These are phyloP conservation scores for Euphorbia schlechtendalii DNA, from an alignment of 441 rosid genomes.

Conservation along the genomic window DNA sequence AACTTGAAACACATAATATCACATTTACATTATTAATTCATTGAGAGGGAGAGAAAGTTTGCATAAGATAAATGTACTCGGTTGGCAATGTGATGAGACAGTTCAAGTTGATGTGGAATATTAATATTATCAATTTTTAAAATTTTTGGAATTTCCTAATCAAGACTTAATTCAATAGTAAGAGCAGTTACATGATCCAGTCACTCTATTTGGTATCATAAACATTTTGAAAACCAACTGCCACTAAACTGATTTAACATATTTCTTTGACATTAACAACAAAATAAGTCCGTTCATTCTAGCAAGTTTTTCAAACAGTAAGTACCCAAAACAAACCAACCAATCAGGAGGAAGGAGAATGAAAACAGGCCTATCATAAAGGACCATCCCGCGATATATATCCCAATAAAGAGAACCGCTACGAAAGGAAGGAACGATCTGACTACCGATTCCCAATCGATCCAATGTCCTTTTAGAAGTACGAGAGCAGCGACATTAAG, in stretches of 20 bases:
- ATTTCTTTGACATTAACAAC: not conserved
- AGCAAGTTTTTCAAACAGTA: slow-evolving; percentile 52
- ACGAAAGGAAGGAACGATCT: slow-evolving; percentile 67
- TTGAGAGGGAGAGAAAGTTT: no score
- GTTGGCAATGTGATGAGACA: no score
- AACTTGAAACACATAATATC: no score
- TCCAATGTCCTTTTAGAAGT: slow-evolving; percentile 62
- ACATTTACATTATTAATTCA: no score
- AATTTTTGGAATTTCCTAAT: no score
- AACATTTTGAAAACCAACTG: slow-evolving; percentile 16
- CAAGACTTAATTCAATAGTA: no score
- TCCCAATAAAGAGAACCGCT: slow-evolving; percentile 49
- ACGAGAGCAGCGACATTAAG: slow-evolving; percentile 56
- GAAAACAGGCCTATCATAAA: slow-evolving; percentile 65
- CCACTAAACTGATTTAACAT: not conserved
- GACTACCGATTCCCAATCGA: slow-evolving; percentile 38
- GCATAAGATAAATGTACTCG: no score
- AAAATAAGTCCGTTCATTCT: slow-evolving; percentile 31
- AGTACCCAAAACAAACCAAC: slow-evolving; percentile 62
- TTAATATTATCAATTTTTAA: no score
- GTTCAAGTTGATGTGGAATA: no score
- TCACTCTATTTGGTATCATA: slow-evolving; percentile 6
- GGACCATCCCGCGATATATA: slow-evolving; percentile 69
- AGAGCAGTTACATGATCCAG: no score
- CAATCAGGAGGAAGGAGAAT: slow-evolving; percentile 47